Evolutionary conservation across 441 rosid species (phyloP), one percentile per base, ranked within the genome.

Genomic region (Cnidoscolus chayamansa): DNA sequence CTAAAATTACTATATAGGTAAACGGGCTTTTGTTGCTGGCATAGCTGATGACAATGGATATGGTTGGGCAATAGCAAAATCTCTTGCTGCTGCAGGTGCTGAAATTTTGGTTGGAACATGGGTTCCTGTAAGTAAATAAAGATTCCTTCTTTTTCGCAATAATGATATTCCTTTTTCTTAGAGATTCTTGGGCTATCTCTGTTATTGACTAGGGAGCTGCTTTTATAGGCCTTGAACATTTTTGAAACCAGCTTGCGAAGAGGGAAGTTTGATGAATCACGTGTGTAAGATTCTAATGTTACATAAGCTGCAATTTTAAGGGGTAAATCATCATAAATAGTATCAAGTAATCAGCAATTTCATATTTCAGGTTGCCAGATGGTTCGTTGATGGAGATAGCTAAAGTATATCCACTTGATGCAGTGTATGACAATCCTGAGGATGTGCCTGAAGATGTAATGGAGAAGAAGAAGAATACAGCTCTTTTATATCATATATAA

Each of bases 61-160:
- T 63, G 99, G 99, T 72, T 95, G 99, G 99, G 99, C 99, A 19
- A 91, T 95, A 55, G 97, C 99, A 10, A 92, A 95, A 77, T 87
- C 99, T 78, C 99, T 95, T 79, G 99, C 98, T 54, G 93, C 97
- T 79, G 93, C 99, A 58, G 99, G 99, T 56, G 98, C 99, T 71
- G 98, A 95, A 83, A 95, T 92, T 61, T 77, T 95, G 64, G 87
- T 95, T 57, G 99, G 98, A 50, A 95, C 99, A 58, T 95, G 99
- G 98, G 98, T 95, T 68, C 99, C 99, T 73, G 99, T 95, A 83
- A 73, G 97, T 79, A 53, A 17, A 17, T 66, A 48, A 32, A 9
- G 16, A 9, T n/a, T 32, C 25, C 25, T 25, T 25, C 13, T 25
- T 69, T 30, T 62, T 19, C 17, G 30, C 0, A 4, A 16, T 48